Conservation (phyloP, 2,329 filamentous ascomycete genomes). For the Penicillium crustosum region DNA sequence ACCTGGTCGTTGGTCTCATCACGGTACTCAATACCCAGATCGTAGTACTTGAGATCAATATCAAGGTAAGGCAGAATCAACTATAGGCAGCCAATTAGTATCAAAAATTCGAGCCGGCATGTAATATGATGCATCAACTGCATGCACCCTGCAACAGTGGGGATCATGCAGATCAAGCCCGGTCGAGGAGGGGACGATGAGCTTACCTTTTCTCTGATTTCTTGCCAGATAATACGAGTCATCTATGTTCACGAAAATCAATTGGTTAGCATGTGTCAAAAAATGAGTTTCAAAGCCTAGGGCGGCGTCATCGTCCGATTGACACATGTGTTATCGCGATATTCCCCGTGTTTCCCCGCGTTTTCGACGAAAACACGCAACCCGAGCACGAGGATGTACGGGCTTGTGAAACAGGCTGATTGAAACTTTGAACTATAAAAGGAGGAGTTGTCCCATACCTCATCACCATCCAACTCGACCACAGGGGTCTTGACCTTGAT, state of each 20-base stretch:
- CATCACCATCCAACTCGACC: slow-evolving; percentile 90
- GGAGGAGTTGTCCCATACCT: slow-evolving; percentile 40
- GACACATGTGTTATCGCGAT: slow-evolving; percentile 21
- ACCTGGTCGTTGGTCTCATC: slow-evolving; percentile 96
- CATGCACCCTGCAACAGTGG: slow-evolving; percentile 16
- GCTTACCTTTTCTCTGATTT: slow-evolving; percentile 88
- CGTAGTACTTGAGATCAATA: slow-evolving; percentile 98
- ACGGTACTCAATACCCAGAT: slow-evolving; percentile 88
- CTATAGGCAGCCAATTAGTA: slow-evolving; percentile 37
- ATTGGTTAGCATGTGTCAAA: slow-evolving; percentile 23
- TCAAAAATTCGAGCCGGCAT: not conserved
- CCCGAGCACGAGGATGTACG: slow-evolving; percentile 16
- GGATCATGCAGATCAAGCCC: slow-evolving; percentile 20
- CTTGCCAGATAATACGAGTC: slow-evolving; percentile 98
- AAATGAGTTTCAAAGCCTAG: not conserved
- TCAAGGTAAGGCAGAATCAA: slow-evolving; percentile 96
- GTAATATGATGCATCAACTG: slow-evolving; percentile 12
- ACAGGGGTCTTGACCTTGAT: slow-evolving; percentile 99
- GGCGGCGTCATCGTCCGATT: slow-evolving; percentile 13
- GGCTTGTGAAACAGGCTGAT: slow-evolving; percentile 23
- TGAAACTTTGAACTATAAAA: slow-evolving; percentile 17
- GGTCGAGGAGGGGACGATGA: slow-evolving; percentile 11
- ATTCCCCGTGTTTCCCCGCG: slow-evolving; percentile 37
- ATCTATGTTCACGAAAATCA: slow-evolving; percentile 57
- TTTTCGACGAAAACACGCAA: slow-evolving; percentile 29